Evolutionary conservation across 2,329 filamentous ascomycete species (phyloP), one percentile per base, ranked within the genome.

Genomic region (Alternaria panax): DNA sequence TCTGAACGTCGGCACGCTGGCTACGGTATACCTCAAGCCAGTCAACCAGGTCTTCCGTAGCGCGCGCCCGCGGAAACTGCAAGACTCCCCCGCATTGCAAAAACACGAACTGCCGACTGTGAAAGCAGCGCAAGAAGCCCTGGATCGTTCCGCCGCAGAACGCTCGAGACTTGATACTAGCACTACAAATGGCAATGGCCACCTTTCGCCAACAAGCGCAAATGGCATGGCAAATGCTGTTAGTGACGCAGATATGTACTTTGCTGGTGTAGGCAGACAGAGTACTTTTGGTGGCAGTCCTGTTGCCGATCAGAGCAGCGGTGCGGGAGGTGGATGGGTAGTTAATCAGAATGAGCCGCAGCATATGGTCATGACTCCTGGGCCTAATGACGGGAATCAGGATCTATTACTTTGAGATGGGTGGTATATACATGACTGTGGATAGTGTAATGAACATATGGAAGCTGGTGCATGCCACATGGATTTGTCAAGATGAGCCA

Each of bases 1-100:
- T 74, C 86, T 99, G 60, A 96, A 94, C 69, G 93, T 99, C 45
- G 95, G 95, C 66, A 98, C 95, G 0, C 85, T 99, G 4, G 95
- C 95, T 4, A 99, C 95, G 0, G 94, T 99, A 51, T 99, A 99
- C 78, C 87, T 99, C 50, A 99, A 99, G 78, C 95, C 95, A 4
- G 94, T 99, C 6, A 93, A 98, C 76, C 94, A 95, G 54, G 95
- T 99, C 9, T 99, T 99, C 84, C 90, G 95, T 57, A 90, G 90
- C 18, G 94, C 95, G 12, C 87, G 95, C 14, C 90, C 92, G 1
- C 86, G 92, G 22, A 89, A 88, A 57, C 84, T 99, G 2, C 85
- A 88, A 55, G 92, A 96, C 53, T 94, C 90, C 2, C 93, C 94
- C 0, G 93, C 93, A 0, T 83, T 99, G 38, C 95, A 97, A 79